These are phyloP conservation scores for Pseudogymnoascus sp. DNA, from an alignment of 2,329 filamentous ascomycete genomes.

Conservation along the genomic window DNA sequence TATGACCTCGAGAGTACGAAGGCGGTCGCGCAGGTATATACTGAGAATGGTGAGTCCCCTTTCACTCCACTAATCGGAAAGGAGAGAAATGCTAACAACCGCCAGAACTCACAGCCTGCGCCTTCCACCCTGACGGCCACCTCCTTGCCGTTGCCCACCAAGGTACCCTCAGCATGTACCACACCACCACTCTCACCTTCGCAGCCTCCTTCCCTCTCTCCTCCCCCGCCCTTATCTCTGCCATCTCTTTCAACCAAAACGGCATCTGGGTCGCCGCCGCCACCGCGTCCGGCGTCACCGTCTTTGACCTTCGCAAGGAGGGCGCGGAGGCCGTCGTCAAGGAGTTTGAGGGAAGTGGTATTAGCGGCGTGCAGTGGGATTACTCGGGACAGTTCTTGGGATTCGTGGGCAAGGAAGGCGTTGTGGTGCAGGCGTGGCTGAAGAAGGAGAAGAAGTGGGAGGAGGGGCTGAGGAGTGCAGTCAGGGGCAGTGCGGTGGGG, in stretches of 20 bases:
- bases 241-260: slow-evolving; percentile 87
- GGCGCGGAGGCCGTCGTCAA: slow-evolving; percentile 75
- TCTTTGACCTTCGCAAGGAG: slow-evolving; percentile 91
- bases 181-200: slow-evolving; percentile 71
- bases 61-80: not conserved
- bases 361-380: slow-evolving; percentile 79
- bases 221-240: slow-evolving; percentile 65
- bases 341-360: slow-evolving; percentile 76
- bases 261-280: slow-evolving; percentile 90
- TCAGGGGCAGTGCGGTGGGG: slow-evolving; percentile 63
- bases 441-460: slow-evolving; percentile 87
- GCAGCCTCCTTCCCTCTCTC: slow-evolving; percentile 68
- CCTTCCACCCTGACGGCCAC: slow-evolving; percentile 96
- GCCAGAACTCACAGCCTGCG: slow-evolving; percentile 52
- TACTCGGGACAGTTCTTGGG: slow-evolving; percentile 92
- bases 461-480: slow-evolving; percentile 71
- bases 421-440: slow-evolving; percentile 83
- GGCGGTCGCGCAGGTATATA: slow-evolving; percentile 71
- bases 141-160: slow-evolving; percentile 81
- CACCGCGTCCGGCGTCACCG: slow-evolving; percentile 69
- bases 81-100: slow-evolving; percentile 14
- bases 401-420: slow-evolving; percentile 68
- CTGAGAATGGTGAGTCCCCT: slow-evolving; percentile 63
- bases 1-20: slow-evolving; percentile 69
- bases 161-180: slow-evolving; percentile 82